A percentile compares a stretch with the other conserved stretches of the same genome.
These are phyloP conservation scores for Stephanodiscus minutulus DNA, from an alignment of 108 stramenopile species.

Conservation along the genomic window DNA sequence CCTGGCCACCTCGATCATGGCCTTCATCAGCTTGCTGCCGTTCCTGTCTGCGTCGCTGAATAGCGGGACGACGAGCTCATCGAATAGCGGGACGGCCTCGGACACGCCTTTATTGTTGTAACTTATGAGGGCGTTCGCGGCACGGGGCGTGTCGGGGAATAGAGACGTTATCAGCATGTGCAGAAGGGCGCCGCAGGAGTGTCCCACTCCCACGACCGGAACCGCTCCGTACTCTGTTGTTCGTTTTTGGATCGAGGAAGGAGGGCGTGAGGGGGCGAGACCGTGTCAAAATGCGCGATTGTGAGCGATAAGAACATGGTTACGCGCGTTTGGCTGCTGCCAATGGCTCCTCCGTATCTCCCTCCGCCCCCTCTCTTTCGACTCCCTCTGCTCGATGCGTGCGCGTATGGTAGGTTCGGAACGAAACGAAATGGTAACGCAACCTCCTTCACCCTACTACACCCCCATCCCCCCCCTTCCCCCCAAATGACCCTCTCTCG, in stretches of 20 bases:
- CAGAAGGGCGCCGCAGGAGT: constrained; percentile 87
- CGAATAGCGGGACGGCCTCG: constrained; percentile 88
- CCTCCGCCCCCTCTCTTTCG: too few relatives aligned
- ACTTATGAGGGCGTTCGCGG: constrained; percentile 87
- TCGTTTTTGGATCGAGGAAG: constrained; percentile 2
- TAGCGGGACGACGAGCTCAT: constrained; percentile 85
- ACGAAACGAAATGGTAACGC: too few relatives aligned
- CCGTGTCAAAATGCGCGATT: too few relatives aligned
- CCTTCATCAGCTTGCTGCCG: constrained; percentile 51
- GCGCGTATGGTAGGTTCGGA: too few relatives aligned
- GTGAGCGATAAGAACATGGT: too few relatives aligned
- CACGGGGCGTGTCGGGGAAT: constrained; percentile 92
- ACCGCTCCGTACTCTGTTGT: constrained; percentile 82
- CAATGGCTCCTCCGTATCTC: too few relatives aligned
- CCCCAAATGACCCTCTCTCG: background rate
- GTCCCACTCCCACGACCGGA: constrained; percentile 93
- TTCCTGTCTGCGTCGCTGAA: constrained; percentile 66
- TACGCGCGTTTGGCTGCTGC: too few relatives aligned
- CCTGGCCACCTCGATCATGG: constrained; percentile 39
- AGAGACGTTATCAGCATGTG: constrained; percentile 89
- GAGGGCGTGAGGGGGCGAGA: too few relatives aligned
- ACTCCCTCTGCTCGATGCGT: too few relatives aligned
- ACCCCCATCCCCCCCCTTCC: too few relatives aligned
- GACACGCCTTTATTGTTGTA: constrained; percentile 90
- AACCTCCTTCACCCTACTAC: too few relatives aligned